Evolutionary conservation across 108 stramenopile species (phyloP), one percentile per base, ranked within the genome.

Genomic region (Parmales sp.): DNA sequence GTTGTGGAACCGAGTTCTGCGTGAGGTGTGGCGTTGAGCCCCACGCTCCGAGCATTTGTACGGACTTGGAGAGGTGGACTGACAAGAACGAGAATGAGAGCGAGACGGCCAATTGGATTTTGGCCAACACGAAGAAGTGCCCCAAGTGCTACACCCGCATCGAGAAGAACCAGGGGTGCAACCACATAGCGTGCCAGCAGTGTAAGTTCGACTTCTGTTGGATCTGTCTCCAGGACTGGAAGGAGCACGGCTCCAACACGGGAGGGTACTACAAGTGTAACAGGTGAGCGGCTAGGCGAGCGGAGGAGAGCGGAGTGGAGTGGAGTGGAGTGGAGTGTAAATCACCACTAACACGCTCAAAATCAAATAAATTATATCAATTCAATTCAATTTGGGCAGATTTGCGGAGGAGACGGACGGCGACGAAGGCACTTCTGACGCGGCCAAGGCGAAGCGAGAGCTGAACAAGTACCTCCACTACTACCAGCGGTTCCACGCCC

Each of bases 221-320:
- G 98, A 97, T 99, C 69, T 99, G 98, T 71, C 81, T 92, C 86
- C 92, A 91, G 5, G 76, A 87, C 66, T 99, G 98, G 98, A 49
- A 50, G 7, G 88, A 90, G 28, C 98, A 99, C 76, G 98, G 97
- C 0, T 85, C 95, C 39, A 92, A 82, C 67, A 98, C 95, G 5
- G 98, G 98, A 16, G 98, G 98, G 19, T 99, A 95, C 81, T 99
- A 99, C 86, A 95, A 93, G 76, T 99, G 98, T 81, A 94, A 93
- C 78, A 89, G 87, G 74, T 97, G 79, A 63, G 86, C 86, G 51
- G 39, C 71, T 0, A 19, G 34, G 2, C 63, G 66, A 45, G 26
- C 70, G 0, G 48, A 74, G 23, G n/a, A n/a, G n/a, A n/a, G n/a
- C n/a, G n/a, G n/a, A n/a, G n/a, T 26, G 44, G 23, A 8, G 41